Evolutionary conservation across 768 basidiomycete genomes (phyloP), one percentile per base, ranked within the genome.

Genomic region (Podaxis sp.): DNA sequence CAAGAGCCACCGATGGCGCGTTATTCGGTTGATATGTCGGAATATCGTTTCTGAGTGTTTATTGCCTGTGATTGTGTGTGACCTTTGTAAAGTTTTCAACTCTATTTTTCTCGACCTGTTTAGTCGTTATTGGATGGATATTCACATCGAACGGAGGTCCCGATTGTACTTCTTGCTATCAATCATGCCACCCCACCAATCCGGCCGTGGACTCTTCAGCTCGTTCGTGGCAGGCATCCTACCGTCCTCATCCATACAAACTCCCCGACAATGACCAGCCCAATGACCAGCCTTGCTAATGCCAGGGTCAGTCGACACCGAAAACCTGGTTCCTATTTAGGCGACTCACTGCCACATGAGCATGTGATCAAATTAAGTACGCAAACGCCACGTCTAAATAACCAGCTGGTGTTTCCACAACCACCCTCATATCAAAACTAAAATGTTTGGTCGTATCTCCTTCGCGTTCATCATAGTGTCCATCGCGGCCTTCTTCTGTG

Each of bases 401-500:
- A 9, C 7, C 5, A 9, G 32, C 32, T 32, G 55, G 42, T 46
- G 32, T 59, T 59, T 64, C 38, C 61, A 62, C 40, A 51, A 47
- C 57, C 61, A 63, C 62, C 51, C 65, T 63, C 59, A 61, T 63
- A 63, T 64, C 58, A 56, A 57, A 51, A 61, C 65, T 67, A 74
- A 70, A 70, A 86, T 90, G 82, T 85, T 90, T 66, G 79, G 82
- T 63, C 84, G 84, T 62, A 71, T 87, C 52, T 83, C 85, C 16
- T 71, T 90, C 61, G 81, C 80, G 37, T 80, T 91, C 63, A 69
- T 89, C 50, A 70, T 87, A 57, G 75, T 89, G 47, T 81, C 88
- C 27, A 55, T 91, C 59, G 84, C 82, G 9, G 86, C 89, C 0
- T 76, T 91, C 68, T 86, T 92, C 76, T 89, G 85, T 67, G 83